Percentiles rank a stretch among this genome's conserved stretches.
Conservation (phyloP, 306 rosid species). For the Gastrolobium villosum region DNA sequence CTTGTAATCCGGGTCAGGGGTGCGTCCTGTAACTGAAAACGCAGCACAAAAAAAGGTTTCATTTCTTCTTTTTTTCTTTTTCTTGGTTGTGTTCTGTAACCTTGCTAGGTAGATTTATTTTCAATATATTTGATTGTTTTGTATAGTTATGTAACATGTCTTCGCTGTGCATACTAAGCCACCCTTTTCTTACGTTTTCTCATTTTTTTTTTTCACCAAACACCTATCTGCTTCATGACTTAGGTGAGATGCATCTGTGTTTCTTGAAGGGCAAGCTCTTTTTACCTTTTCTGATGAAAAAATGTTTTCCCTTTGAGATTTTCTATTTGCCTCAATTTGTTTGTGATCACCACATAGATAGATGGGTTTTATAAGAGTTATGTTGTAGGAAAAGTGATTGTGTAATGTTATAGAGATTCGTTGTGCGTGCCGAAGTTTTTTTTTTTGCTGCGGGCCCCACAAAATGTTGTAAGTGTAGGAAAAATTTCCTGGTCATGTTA, state of each 20-base stretch:
- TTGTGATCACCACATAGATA: background rate
- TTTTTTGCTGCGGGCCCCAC: too few species aligned
- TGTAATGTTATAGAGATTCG: too few species aligned
- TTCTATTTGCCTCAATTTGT: conserved; percentile 10
- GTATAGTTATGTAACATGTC: conserved; percentile 13
- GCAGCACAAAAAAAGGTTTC: conserved; percentile 18
- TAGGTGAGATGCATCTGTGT: background rate
- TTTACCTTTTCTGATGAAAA: background rate
- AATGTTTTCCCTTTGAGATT: background rate
- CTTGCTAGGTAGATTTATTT: conserved; percentile 14
- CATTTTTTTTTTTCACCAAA: conserved; percentile 1
- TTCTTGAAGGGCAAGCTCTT: background rate
- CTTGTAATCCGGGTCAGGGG: background rate
- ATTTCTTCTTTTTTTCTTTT: background rate
- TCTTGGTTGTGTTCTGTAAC: background rate
- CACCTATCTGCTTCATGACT: background rate
- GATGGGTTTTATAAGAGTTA: too few species aligned
- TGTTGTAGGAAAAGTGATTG: too few species aligned
- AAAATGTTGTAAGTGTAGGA: too few species aligned
- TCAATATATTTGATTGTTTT: conserved; percentile 37
- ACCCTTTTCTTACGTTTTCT: conserved; percentile 32
- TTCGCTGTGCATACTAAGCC: conserved; percentile 1
- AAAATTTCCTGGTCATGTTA: too few species aligned
- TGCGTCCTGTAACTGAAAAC: background rate
- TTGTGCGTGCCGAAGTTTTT: too few species aligned